These are phyloP conservation scores for Heterobasidion occidentale DNA, from an alignment of 1,284 basidiomycete species.

Conservation along the genomic window DNA sequence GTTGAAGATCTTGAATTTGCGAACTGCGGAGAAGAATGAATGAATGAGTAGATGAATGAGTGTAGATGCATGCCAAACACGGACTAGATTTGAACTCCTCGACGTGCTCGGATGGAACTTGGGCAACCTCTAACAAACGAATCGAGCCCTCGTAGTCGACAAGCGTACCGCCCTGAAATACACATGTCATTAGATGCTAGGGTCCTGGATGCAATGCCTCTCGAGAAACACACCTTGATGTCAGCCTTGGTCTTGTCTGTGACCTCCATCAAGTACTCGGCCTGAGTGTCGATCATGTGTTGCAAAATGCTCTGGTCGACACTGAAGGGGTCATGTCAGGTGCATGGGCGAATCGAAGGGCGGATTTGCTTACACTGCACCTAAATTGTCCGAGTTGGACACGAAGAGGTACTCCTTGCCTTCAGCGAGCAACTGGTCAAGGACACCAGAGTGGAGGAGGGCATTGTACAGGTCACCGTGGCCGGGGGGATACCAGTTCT, in stretches of 20 bases:
- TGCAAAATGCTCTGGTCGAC: constrained; percentile 80
- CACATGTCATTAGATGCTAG: not conserved
- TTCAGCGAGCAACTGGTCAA: constrained; percentile 90
- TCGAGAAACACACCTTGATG: constrained; percentile 60
- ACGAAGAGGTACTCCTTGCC: constrained; percentile 99
- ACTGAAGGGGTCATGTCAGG: constrained; percentile 18
- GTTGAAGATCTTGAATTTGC: constrained; percentile 96
- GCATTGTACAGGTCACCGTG: constrained; percentile 98
- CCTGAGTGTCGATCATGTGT: constrained; percentile 79
- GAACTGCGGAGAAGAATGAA: constrained; percentile 27
- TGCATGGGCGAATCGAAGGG: not conserved
- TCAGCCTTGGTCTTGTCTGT: constrained; percentile 99
- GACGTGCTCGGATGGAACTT: constrained; percentile 95
- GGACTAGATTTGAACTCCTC: constrained; percentile 94
- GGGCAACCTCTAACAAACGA: constrained; percentile 95
- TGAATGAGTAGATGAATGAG: not conserved
- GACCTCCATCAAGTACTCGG: constrained; percentile 93
- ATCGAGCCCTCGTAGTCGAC: constrained; percentile 95
- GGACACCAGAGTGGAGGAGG: constrained; percentile 88
- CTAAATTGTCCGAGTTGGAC: constrained; percentile 98
- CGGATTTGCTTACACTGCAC: constrained; percentile 77
- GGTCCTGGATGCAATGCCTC: not conserved
- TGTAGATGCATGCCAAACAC: not conserved
- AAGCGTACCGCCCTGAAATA: constrained; percentile 81
- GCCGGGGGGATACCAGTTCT: constrained; percentile 97